phyloP scores from a whole-genome alignment of 192 early-diverging fungal genomes.

The Coemansia sp. region DNA sequence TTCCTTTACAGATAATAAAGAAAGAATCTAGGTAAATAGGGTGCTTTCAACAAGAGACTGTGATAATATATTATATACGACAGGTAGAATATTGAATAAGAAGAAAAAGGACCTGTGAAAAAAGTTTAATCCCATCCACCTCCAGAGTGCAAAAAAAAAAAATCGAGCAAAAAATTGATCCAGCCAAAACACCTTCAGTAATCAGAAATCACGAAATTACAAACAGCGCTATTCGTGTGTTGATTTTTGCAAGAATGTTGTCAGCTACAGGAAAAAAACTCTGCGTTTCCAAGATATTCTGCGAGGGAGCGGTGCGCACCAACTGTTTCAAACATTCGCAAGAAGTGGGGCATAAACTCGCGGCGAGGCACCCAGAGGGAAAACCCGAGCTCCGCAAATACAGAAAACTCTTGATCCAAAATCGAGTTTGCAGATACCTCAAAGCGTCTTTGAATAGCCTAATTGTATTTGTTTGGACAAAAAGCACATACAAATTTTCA shows the following conservation, averaged over 20 bases:
- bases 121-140: too few species aligned
- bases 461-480: not conserved
- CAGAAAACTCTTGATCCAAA: conserved; percentile 84
- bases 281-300: conserved; percentile 28
- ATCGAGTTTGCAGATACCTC: conserved; percentile 77
- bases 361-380: conserved; percentile 79
- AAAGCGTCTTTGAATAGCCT: conserved; percentile 72
- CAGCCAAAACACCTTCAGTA: too few species aligned
- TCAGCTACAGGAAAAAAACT: conserved; percentile 16
- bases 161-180: not conserved
- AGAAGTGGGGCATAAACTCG: conserved; percentile 93
- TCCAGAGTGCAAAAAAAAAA: conserved; percentile 6
- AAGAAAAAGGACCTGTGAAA: not conserved
- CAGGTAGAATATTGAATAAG: not conserved
- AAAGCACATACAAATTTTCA: conserved; percentile 6
- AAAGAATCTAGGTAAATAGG: not conserved
- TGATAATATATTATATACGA: not conserved
- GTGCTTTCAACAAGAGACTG: not conserved
- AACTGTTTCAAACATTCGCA: conserved; percentile 70
- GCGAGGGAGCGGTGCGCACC: conserved; percentile 51
- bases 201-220: too few species aligned
- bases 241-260: not conserved
- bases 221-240: too few species aligned
- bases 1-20: not conserved
- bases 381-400: conserved; percentile 91